Evolutionary conservation across 2,329 filamentous ascomycete species (phyloP).

Genomic region (Botrytis sinoallii): DNA sequence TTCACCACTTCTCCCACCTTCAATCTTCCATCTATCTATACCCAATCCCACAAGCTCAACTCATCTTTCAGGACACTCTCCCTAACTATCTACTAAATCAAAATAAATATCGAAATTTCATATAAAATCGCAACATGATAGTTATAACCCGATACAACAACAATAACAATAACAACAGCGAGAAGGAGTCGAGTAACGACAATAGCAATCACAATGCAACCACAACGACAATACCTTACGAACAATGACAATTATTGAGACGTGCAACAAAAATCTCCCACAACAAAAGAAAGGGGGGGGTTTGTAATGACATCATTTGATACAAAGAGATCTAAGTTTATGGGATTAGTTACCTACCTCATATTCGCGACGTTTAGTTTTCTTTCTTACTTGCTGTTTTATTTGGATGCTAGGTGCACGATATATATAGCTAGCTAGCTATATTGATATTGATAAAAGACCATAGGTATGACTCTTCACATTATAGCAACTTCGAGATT

Average conservation of each 20-base stretch:
- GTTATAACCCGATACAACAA: background rate
- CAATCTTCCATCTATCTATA: background rate
- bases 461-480: background rate
- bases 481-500: background rate
- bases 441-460: background rate
- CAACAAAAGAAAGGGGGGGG: too few relatives aligned
- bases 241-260: background rate
- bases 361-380: too few relatives aligned
- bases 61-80: background rate
- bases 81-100: background rate
- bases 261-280: background rate
- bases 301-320: background rate
- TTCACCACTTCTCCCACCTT: too few relatives aligned
- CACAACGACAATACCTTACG: background rate
- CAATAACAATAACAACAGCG: too few relatives aligned
- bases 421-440: background rate
- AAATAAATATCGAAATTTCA: accelerated
- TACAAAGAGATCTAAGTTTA: too few relatives aligned
- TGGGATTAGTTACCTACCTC: too few relatives aligned
- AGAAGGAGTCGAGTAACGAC: too few relatives aligned
- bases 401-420: background rate
- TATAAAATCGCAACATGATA: background rate
- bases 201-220: too few relatives aligned
- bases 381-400: background rate
- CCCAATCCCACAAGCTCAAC: too few relatives aligned